phyloP scores from a whole-genome alignment of 1,139 yeast species.

The Blastobotrys buckinghamii region DNA sequence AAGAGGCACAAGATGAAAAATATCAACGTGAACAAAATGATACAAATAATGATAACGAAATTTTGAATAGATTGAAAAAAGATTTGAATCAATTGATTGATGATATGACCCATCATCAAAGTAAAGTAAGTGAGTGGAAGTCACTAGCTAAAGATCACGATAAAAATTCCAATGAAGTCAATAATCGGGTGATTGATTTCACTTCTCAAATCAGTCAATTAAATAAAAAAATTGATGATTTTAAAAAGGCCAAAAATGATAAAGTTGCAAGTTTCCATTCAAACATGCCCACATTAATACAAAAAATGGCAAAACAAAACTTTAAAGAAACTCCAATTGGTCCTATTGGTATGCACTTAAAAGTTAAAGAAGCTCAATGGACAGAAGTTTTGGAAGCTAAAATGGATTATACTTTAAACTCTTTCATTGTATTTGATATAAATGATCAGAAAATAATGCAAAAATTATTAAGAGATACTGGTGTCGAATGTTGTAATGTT shows the following conservation, averaged over 20 bases:
- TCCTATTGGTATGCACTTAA: constrained; percentile 65
- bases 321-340: constrained; percentile 64
- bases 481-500: constrained; percentile 18
- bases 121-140: no score
- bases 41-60: background rate
- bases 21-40: no score
- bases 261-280: background rate
- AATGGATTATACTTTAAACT: constrained; percentile 44
- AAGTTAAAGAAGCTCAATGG: constrained; percentile 60
- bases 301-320: background rate
- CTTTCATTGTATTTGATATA: constrained; percentile 63
- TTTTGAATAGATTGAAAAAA: background rate
- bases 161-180: no score
- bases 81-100: background rate
- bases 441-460: constrained; percentile 53
- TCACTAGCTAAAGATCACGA: no score
- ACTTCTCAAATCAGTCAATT: background rate
- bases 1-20: background rate
- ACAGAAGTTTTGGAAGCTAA: constrained; percentile 52
- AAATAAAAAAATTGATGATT: constrained; percentile 14
- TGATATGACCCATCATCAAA: no score
- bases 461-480: constrained; percentile 38
- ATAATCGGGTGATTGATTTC: background rate
- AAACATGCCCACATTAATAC: background rate
- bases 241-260: background rate